Percentiles rank a stretch among this genome's conserved stretches.
Conservation (phyloP, 805 yeast species). For the Schwanniomyces vanrijiae region DNA sequence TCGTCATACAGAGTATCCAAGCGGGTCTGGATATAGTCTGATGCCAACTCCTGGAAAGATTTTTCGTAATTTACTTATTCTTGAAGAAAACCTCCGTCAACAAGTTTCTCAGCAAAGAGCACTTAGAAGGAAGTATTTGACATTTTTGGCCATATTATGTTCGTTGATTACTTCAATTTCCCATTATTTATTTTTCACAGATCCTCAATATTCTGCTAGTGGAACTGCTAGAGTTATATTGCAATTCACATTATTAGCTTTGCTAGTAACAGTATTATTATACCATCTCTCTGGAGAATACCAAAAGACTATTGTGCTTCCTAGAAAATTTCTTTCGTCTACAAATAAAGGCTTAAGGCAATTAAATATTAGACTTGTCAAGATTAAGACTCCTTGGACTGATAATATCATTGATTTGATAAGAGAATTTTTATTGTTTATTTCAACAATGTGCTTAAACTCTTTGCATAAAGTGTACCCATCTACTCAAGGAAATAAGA, state of each 20-base stretch:
- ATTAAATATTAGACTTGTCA: constrained; percentile 74
- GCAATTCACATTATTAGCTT: constrained; percentile 60
- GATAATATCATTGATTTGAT: constrained; percentile 35
- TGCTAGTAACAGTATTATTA: constrained; percentile 65
- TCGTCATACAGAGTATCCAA: constrained; percentile 13
- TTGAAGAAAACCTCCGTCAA: constrained; percentile 82
- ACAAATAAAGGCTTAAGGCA: constrained; percentile 89
- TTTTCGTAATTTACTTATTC: constrained; percentile 74
- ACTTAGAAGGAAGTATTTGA: constrained; percentile 60
- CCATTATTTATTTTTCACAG: constrained; percentile 36
- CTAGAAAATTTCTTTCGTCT: constrained; percentile 74
- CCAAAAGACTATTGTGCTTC: constrained; percentile 76
- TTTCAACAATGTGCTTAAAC: constrained; percentile 27
- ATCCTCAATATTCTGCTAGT: constrained; percentile 14
- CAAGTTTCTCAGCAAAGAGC: constrained; percentile 75
- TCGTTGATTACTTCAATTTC: constrained; percentile 39
- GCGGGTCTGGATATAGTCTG: constrained; percentile 29
- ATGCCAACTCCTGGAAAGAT: constrained; percentile 65
- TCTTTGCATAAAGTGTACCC: constrained; percentile 38
- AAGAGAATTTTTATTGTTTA: constrained; percentile 34
- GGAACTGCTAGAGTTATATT: constrained; percentile 38
- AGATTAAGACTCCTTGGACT: constrained; percentile 43
- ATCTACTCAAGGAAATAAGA: constrained; percentile 25
- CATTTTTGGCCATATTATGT: constrained; percentile 47
- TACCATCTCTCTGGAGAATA: constrained; percentile 91